phyloP scores from a whole-genome alignment of 2,329 filamentous ascomycete genomes.

The Beauveria asiatica region DNA sequence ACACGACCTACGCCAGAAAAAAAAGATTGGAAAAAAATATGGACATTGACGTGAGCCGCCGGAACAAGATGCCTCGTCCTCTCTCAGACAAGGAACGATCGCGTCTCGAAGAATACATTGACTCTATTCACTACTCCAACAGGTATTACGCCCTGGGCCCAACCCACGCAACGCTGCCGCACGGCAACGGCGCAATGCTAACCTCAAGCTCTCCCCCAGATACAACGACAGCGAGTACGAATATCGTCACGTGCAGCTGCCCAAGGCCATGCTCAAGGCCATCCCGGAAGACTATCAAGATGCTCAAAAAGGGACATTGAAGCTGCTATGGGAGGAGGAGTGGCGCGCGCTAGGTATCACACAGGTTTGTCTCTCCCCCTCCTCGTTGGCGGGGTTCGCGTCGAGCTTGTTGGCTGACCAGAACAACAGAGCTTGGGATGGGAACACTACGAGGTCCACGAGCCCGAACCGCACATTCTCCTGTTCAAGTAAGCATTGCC shows the following conservation, averaged over 20 bases:
- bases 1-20: background rate
- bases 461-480: constrained; percentile 95
- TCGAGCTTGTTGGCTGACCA: background rate
- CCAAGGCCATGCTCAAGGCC: constrained; percentile 95
- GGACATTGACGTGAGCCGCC: constrained; percentile 70
- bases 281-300: constrained; percentile 96
- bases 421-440: constrained; percentile 76
- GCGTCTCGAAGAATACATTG: constrained; percentile 81
- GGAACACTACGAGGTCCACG: constrained; percentile 99
- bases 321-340: constrained; percentile 96
- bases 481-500: constrained; percentile 76
- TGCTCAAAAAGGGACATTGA: constrained; percentile 78
- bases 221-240: constrained; percentile 91
- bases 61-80: constrained; percentile 77
- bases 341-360: constrained; percentile 97
- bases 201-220: constrained; percentile 37
- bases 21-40: constrained; percentile 15
- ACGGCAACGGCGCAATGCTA: background rate
- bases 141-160: constrained; percentile 48
- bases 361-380: constrained; percentile 52
- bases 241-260: constrained; percentile 95
- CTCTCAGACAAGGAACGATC: constrained; percentile 74
- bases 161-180: background rate
- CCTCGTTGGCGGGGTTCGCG: background rate
- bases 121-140: constrained; percentile 90